phyloP scores from a whole-genome alignment of 176 grass and related monocot genomes.

The Panicum miliaceum region DNA sequence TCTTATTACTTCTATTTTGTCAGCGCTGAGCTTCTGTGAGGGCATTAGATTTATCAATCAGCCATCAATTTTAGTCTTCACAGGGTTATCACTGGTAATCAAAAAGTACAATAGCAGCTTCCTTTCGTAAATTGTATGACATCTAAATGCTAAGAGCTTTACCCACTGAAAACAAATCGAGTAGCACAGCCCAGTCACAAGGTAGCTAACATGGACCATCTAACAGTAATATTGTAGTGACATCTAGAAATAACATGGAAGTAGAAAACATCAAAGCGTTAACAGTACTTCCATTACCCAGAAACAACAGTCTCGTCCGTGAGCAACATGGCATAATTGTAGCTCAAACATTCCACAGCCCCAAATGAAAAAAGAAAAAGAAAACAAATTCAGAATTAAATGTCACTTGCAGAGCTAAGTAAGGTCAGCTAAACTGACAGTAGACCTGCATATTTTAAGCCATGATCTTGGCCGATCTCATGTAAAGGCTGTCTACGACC shows the following conservation, averaged over 20 bases:
- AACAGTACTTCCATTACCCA: conserved; percentile 11
- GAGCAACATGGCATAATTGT: not conserved
- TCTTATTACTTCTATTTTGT: not conserved
- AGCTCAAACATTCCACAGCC: not conserved
- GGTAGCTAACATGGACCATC: not conserved
- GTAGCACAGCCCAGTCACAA: not conserved
- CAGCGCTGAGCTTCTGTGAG: not conserved
- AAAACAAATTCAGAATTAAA: conserved; percentile 5
- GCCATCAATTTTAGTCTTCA: not conserved
- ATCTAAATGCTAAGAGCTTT: not conserved
- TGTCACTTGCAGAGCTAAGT: conserved; percentile 23
- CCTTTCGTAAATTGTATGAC: not conserved
- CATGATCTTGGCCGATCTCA: conserved; percentile 89
- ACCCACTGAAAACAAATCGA: not conserved
- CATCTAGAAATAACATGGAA: not conserved
- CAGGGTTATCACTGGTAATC: too few species aligned
- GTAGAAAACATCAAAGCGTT: not conserved
- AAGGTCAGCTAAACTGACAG: not conserved
- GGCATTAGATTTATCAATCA: not conserved
- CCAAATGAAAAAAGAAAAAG: not conserved
- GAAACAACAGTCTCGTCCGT: conserved; percentile 23
- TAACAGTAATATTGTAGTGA: not conserved
- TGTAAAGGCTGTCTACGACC: conserved; percentile 82
- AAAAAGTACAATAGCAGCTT: too few species aligned
- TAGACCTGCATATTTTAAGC: conserved; percentile 34